These are phyloP conservation scores for Asterochloris sp. DNA, from an alignment of 139 green algal genomes.

Conservation along the genomic window DNA sequence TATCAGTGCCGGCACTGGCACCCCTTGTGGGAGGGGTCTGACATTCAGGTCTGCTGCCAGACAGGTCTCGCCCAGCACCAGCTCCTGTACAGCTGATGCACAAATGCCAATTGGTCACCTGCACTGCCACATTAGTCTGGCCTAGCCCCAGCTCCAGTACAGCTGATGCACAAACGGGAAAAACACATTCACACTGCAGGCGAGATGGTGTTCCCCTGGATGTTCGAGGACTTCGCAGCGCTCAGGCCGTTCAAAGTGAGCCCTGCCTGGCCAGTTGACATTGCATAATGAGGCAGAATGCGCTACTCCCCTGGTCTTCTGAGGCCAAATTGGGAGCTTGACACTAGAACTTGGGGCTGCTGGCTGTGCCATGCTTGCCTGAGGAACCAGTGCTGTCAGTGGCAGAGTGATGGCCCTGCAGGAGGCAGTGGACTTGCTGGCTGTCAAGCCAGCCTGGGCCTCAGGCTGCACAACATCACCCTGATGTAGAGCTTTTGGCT, in stretches of 20 bases:
- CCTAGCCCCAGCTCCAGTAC: background rate
- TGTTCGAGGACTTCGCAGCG: constrained; percentile 82
- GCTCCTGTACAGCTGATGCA: background rate
- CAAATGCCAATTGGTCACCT: too few relatives aligned
- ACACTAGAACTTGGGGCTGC: background rate
- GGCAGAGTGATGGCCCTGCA: background rate
- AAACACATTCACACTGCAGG: constrained; percentile 19
- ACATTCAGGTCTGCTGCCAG: background rate
- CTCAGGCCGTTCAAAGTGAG: constrained; percentile 63
- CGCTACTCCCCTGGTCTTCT: background rate
- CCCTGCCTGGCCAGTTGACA: background rate
- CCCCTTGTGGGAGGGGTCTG: too few relatives aligned
- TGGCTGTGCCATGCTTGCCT: background rate
- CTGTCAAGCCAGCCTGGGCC: background rate
- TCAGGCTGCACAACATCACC: background rate
- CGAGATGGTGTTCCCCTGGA: constrained; percentile 95
- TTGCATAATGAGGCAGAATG: background rate
- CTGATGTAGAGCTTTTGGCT: background rate
- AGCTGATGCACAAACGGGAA: background rate
- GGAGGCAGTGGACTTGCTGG: background rate
- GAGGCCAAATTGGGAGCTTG: background rate
- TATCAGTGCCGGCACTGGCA: too few relatives aligned
- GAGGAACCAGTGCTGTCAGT: background rate
- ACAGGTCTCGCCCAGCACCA: background rate
- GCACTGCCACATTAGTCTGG: background rate